These are phyloP conservation scores for Streptanthus diversifolius DNA, from an alignment of 345 rosid genomes.

Conservation along the genomic window DNA sequence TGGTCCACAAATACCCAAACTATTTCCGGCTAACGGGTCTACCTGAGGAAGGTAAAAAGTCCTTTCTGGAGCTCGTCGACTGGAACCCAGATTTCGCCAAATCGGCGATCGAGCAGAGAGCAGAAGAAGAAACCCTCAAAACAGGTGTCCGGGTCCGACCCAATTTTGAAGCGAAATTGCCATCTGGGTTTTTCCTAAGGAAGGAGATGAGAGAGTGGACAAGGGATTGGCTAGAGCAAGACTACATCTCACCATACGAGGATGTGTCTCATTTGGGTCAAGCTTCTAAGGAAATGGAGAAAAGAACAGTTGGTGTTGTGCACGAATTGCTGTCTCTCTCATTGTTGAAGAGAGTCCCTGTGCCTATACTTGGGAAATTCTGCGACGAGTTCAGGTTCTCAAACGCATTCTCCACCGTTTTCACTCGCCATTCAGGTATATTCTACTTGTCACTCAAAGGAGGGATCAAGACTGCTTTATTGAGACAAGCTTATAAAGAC, in stretches of 20 bases:
- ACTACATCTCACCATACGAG: constrained; percentile 71
- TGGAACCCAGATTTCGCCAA: constrained; percentile 67
- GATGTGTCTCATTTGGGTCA: constrained; percentile 67
- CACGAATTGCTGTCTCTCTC: constrained; percentile 87
- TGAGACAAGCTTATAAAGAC: constrained; percentile 75
- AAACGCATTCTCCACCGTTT: constrained; percentile 63
- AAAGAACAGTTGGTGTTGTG: constrained; percentile 71
- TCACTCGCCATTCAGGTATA: constrained; percentile 86
- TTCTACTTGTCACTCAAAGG: constrained; percentile 89
- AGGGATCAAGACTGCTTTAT: constrained; percentile 70
- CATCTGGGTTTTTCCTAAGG: constrained; percentile 60
- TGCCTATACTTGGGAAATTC: constrained; percentile 82
- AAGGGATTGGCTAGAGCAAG: constrained; percentile 83
- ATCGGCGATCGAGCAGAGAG: constrained; percentile 55
- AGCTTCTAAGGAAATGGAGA: constrained; percentile 82
- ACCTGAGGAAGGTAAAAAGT: constrained; percentile 52
- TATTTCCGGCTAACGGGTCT: constrained; percentile 55
- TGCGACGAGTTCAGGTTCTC: constrained; percentile 70
- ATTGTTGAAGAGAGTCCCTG: constrained; percentile 68
- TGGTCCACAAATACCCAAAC: constrained; percentile 63
- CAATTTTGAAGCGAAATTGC: constrained; percentile 62
- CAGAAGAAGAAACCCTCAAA: constrained; percentile 49
- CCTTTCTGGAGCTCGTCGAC: constrained; percentile 59
- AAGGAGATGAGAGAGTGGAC: constrained; percentile 97
- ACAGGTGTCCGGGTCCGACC: constrained; percentile 64